Evolutionary conservation across 148 eudicot species (phyloP), one percentile per base, ranked within the genome.

Genomic region (Suaeda aralocaspica): DNA sequence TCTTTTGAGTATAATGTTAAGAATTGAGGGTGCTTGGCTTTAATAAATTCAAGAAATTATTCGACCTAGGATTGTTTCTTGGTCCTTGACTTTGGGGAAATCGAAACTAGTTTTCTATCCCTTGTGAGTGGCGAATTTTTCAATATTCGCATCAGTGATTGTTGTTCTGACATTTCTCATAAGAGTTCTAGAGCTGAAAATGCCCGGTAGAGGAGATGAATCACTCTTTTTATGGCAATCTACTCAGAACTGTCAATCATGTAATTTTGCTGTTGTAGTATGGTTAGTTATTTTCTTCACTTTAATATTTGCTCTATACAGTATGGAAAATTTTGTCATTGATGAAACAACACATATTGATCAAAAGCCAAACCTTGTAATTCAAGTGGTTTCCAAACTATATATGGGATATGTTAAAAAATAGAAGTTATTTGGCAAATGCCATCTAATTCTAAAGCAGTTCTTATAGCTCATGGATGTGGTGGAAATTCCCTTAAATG

Each of bases 381-480:
- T 80, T 21, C 16, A 45, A 59, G 79, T 74, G 59, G 65, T 68
- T 62, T 70, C 80, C 18, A 62, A 73, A 41, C 93, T 87, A 0
- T 88, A 83, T 39, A 71, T 88, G 52, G 88, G 79, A 73, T 55
- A 68, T 49, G 66, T 74, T 69, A 82, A 85, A 61, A 80, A 15
- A 84, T 84, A 13, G 83, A 88, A 74, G 56, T 92, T 34, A 85
- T 92, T 29, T 92, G 91, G 91, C 96, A 92, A 81, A 74, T 86
- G 70, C 98, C 98, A 11, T 68, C 74, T 30, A 72, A 80, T 2
- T 85, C 91, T 9, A 86, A 79, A 64, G 92, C 88, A 14, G 83
- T 90, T 63, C 88, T 92, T 71, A 33, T 92, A 67, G 98, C 98
- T 75, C 98, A 89, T 74, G 98, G 98, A 24, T 92, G 98, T 80